Evolutionary conservation across 371 early-diverging fungal genomes (phyloP), one percentile per base, ranked within the genome.

Genomic region (Lichtheimia corymbifera): DNA sequence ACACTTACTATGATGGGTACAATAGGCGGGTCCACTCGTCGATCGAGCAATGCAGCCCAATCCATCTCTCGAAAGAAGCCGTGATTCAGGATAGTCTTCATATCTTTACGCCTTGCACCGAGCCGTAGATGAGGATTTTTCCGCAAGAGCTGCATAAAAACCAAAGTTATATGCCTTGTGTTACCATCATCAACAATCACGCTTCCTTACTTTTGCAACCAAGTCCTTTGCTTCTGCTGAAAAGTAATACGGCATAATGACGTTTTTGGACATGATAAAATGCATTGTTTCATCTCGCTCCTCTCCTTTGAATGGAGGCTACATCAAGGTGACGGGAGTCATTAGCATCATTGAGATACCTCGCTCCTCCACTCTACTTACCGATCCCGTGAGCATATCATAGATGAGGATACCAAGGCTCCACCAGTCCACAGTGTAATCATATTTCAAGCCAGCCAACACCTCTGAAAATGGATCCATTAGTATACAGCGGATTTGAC

Each of bases 391-490:
- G 62, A 93, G 67, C 91, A 96, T 91, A 63, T 96, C 95, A 75
- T 90, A 96, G 28, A 96, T 80, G 47, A 96, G 75, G 35, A 96
- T 91, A 5, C 96, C 98, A 17, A 96, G 76, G 18, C 91, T 87
- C 98, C 98, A 98, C 91, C 95, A 94, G 74, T 98, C 98, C 2
- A 93, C 94, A 4, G 85, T 76, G 43, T 89, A 85, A 47, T 92
- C 93, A 70, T 97, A 96, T 44, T 90, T 90, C n/a, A 87, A 67
- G 30, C 89, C 92, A 40, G 84, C 73, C 51, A 97, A 83, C 6
- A 96, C 83, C 68, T 95, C 96, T 20, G 83, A 11, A 28, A 35
- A 4, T 11, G 35, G 9, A 35, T 9, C 35, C 35, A 35, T 35
- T 11, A 28, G 28, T 7, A 28, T 7, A 28, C 5, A 27, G 28